Evolutionary conservation across 805 yeast genomes (phyloP), one percentile per base, ranked within the genome.

Genomic region (Wickerhamomyces canadensis): DNA sequence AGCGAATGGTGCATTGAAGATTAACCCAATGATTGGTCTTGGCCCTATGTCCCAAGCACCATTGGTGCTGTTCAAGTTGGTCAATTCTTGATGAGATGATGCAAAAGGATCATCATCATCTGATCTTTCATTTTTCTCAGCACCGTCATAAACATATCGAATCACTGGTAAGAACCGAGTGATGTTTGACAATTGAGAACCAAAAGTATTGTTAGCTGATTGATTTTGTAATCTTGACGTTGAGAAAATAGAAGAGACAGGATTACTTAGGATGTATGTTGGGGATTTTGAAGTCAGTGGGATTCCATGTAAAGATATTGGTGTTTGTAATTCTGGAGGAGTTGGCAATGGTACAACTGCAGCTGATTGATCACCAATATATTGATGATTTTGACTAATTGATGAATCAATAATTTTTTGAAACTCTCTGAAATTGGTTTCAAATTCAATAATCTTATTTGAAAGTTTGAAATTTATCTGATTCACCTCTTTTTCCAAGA

Each of bases 401-500:
- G 27, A n/a, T 5, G 33, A 7, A 18, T 14, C 5, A 14, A 16
- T 19, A 14, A 27, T 12, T 17, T 29, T 21, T 30, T 27, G 30
- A 34, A 16, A 8, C 36, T 30, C n/a, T 24, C 12, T 27, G 24
- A 29, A 29, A 17, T 39, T 26, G 28, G 27, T 30, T 11, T 45
- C 48, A 19, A 36, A 19, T 6, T 39, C 45, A 14, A 17, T 10
- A 3, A 35, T 30, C 23, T 34, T 43, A 6, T 19, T 13, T 4
- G 40, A 34, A 3, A 45, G 14, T 14, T 38, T 41, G 15, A 10
- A 13, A 19, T 35, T 42, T 15, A 47, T 29, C n/a, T 42, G 42
- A 15, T 43, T 43, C 19, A 49, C 39, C 35, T 49, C 54, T 27
- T 39, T 43, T 27, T 47, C 52, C 19, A 49, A 31, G 11, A 45